A percentile compares a stretch with the other conserved stretches of the same genome.
Evolutionary conservation across 2,329 filamentous ascomycete species (phyloP).

Genomic region (Escovopsis weberi): DNA sequence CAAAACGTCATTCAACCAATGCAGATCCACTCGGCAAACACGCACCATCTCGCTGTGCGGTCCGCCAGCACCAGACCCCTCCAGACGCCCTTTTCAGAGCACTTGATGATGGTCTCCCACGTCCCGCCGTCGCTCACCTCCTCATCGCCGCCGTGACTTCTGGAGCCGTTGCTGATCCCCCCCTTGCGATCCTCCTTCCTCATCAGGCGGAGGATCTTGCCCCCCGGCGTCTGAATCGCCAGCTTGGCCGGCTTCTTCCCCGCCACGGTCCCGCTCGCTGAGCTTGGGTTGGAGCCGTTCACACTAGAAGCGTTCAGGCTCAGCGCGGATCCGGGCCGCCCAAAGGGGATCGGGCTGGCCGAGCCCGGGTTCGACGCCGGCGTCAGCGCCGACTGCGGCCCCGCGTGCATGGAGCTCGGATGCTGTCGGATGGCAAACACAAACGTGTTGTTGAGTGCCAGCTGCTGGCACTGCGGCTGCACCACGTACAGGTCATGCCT

Average conservation of each 20-base stretch:
- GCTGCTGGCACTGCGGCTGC: conserved; percentile 78
- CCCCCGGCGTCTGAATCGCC: conserved; percentile 83
- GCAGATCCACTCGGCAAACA: conserved; percentile 80
- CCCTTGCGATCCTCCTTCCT: conserved; percentile 58
- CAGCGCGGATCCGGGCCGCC: conserved; percentile 46
- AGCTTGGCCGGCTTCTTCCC: conserved; percentile 83
- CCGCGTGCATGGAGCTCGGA: conserved; percentile 40
- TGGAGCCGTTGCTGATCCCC: conserved; percentile 28
- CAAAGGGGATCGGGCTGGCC: conserved; percentile 46
- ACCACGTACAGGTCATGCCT: conserved; percentile 93
- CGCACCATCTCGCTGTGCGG: conserved; percentile 73
- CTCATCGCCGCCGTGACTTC: conserved; percentile 31
- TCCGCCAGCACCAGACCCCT: conserved; percentile 70
- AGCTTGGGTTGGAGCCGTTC: conserved; percentile 42
- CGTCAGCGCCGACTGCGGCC: conserved; percentile 23
- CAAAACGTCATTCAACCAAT: conserved; percentile 15
- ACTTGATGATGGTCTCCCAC: conserved; percentile 88
- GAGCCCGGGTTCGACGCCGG: conserved; percentile 33
- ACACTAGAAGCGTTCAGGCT: conserved; percentile 47
- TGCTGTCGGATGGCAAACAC: conserved; percentile 94
- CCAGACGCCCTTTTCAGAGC: conserved; percentile 69
- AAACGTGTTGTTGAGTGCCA: conserved; percentile 93
- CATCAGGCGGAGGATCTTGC: conserved; percentile 84
- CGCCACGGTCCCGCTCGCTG: conserved; percentile 35
- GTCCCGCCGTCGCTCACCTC: conserved; percentile 54